Percentiles rank a stretch among this genome's conserved stretches.
Evolutionary conservation across 75 land plant genomes (phyloP).

Genomic region (Isoetes taiwanensis): DNA sequence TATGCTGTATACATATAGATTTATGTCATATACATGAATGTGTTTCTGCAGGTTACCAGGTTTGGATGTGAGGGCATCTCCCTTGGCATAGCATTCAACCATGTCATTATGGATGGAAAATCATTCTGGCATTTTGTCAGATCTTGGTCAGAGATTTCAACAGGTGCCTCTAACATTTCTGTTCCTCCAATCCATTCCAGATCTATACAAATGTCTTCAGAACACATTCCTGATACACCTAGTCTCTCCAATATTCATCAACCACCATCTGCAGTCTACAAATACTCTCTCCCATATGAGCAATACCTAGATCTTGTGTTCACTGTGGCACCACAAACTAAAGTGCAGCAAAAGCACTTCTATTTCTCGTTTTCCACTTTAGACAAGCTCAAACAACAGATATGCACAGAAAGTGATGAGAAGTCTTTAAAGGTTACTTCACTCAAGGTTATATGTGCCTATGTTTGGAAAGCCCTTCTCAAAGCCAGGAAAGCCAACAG

Average conservation of each 20-base stretch:
- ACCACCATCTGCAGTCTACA: conserved; percentile 25
- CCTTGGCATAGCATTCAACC: conserved; percentile 57
- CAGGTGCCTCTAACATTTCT: conserved; percentile 18
- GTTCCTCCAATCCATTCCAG: no score
- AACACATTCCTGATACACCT: no score
- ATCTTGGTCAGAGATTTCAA: conserved; percentile 47
- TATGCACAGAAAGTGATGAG: conserved; percentile 17
- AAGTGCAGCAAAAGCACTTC: no score
- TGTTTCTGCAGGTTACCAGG: no score
- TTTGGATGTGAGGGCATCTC: conserved; percentile 60
- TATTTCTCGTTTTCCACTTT: conserved; percentile 51
- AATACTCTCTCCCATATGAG: conserved; percentile 6
- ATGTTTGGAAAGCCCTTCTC: conserved; percentile 44
- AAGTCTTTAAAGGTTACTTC: conserved; percentile 31
- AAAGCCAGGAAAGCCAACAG: conserved; percentile 36
- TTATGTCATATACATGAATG: no score
- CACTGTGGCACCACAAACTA: no score
- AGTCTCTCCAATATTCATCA: no score
- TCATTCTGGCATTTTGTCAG: conserved; percentile 75
- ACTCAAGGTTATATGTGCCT: conserved; percentile 43
- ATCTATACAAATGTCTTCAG: no score
- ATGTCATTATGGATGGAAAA: conserved; percentile 52
- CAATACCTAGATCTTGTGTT: no score
- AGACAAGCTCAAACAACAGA: conserved; percentile 30
- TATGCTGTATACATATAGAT: no score